Base-by-base conservation (phyloP, 768 basidiomycete species). In the Xanthoconium purpureum region DNA sequence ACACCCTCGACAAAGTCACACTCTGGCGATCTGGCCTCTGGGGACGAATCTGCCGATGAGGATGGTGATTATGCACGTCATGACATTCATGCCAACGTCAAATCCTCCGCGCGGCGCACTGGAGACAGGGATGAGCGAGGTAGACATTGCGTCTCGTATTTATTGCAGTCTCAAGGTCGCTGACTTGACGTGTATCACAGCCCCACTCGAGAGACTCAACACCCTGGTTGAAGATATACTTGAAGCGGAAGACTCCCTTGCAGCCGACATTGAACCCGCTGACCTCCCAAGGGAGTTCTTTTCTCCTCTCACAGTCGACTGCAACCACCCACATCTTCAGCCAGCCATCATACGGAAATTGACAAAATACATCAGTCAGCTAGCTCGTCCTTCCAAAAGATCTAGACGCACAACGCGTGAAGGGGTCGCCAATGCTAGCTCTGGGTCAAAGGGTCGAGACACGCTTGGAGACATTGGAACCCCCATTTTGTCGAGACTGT, bases 211-310 rank as follows among this genome's bases (percentile, higher is more conserved):
- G 64, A 95, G 90, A 68, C 77, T 98, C 11, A 77, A 75, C 0
- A 83, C 84, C 3, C 73, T 92, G 17, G 75, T 96, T 1, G 91
- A 94, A 60, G 93, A 96, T 52, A 80, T 97, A 15, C 89, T 96
- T 54, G 87, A 89, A 59, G 85, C 89, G 0, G 86, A 91, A 62
- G 94, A 94, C 66, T 69, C 78, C 0, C 74, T 92, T 15, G 79
- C 86, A 3, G 74, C 83, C 0, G 86, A 88, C 47, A 69, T 75
- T 3, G 77, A 80, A 38, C 57, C 74, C n/a, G 57, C 66, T 14
- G 78, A 84, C 49, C 74, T 92, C 13, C 76, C 84, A 5, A 66
- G 75, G 30, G 81, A 85, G 9, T 88, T 77, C 66, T 94, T 85
- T 71, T 94, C 84, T 24, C 74, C 74, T 8, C 73, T 81, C 32